These are phyloP conservation scores for Ascochyta pisi DNA, from an alignment of 2,329 filamentous ascomycete species.

Conservation along the genomic window DNA sequence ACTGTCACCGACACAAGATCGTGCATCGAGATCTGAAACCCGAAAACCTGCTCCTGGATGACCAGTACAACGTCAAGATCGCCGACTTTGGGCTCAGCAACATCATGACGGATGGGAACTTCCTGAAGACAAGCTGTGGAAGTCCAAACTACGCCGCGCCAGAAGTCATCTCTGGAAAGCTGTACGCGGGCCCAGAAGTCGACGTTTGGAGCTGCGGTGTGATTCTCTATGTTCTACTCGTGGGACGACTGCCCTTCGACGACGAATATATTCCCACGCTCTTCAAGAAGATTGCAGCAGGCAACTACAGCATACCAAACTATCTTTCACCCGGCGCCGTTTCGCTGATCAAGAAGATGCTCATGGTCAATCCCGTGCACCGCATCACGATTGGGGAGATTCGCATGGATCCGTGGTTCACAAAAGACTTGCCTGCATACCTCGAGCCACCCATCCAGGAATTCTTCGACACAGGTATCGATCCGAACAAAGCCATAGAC, in stretches of 20 bases:
- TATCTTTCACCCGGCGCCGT: conserved; percentile 89
- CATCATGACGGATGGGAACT: conserved; percentile 99
- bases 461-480: conserved; percentile 91
- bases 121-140: conserved; percentile 96
- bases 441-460: conserved; percentile 87
- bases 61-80: conserved; percentile 97
- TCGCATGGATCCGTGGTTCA: conserved; percentile 91
- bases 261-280: conserved; percentile 97
- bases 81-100: conserved; percentile 98
- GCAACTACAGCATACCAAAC: conserved; percentile 88
- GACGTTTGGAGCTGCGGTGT: conserved; percentile 98
- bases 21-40: conserved; percentile 97
- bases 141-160: conserved; percentile 98
- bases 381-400: conserved; percentile 95
- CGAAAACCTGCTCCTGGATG: conserved; percentile 93
- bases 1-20: conserved; percentile 98
- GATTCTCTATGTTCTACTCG: conserved; percentile 73
- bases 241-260: conserved; percentile 83
- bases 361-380: conserved; percentile 93
- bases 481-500: conserved; percentile 89
- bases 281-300: conserved; percentile 96
- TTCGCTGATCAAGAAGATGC: conserved; percentile 86
- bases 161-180: conserved; percentile 96
- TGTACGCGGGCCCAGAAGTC: conserved; percentile 96
- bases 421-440: conserved; percentile 83